Base-by-base conservation (phyloP, 2,329 filamentous ascomycete genomes). In the Davidsoniella australis region DNA sequence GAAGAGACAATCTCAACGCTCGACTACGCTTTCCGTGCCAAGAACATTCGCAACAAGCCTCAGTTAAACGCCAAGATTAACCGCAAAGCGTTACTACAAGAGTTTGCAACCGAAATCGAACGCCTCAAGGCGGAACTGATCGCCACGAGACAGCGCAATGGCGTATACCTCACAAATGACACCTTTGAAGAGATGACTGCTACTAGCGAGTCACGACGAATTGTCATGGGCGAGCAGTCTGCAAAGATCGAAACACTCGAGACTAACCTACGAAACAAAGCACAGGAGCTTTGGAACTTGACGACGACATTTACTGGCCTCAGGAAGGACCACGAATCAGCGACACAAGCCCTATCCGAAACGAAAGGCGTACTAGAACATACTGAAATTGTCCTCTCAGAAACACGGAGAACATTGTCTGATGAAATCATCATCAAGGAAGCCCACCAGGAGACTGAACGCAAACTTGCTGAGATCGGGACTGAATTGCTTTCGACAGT, bases 1-100 rank as follows among this genome's bases (percentile, higher is more conserved):
- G 91, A 98, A 60, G 91, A 98, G 64, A 98, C 93, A 0, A 96
- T 98, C 53, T 96, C 91, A 0, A 98, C 93, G 0, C 73, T 98
- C 1, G 91, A 98, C 62, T 98, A 98, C 61, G 93, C 91, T 9
- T 96, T 96, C 66, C 78, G 91, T 43, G 91, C 91, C 14, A 98
- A 98, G 69, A 96, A 98, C 57, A 98, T 98, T 58, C 83, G 85
- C 45, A 98, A 98, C 65, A 95, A 95, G 64, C 93, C 91, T 0
- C 91, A 98, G 60, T 73, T 94, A 58, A 98, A 96, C 64, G 84
- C 86, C 45, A 76, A 85, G 60, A 78, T 96, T 55, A 88, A 85
- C 55, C 98, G 96, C 65, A 94, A 91, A 66, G 94, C 86, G 2
- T 65, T 98, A 10, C 72, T 98, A 9, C 81, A 76, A 53, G 91